Evolutionary conservation across 306 rosid species (phyloP).

Genomic region (Mimosa pudica): DNA sequence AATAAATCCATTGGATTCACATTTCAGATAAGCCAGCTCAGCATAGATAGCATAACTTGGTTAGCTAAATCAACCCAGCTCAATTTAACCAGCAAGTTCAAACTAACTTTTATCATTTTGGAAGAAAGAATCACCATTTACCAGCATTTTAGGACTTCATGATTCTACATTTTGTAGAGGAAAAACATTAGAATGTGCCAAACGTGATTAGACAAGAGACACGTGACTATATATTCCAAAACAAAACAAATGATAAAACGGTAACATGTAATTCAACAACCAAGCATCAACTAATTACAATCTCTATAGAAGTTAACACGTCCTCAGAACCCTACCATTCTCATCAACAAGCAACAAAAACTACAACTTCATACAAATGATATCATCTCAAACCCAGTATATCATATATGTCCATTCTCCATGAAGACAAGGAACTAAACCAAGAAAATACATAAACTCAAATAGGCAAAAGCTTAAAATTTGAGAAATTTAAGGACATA

Average conservation of each 20-base stretch:
- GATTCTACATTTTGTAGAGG: not conserved
- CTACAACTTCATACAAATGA: not conserved
- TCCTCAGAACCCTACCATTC: not conserved
- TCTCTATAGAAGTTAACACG: no score
- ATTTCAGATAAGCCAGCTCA: not conserved
- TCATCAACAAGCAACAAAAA: not conserved
- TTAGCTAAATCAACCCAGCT: not conserved
- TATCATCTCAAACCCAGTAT: conserved; percentile 1
- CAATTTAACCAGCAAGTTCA: conserved; percentile 4
- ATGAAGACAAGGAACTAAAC: not conserved
- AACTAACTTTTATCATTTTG: not conserved
- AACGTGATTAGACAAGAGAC: not conserved
- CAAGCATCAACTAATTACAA: not conserved
- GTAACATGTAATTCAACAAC: not conserved
- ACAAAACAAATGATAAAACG: not conserved
- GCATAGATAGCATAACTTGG: not conserved
- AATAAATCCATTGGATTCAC: not conserved
- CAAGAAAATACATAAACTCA: not conserved
- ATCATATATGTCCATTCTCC: conserved; percentile 2
- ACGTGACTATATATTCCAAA: not conserved
- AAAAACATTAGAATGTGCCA: not conserved
- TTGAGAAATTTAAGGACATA: not conserved
- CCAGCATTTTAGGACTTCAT: not conserved
- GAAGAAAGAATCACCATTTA: not conserved
- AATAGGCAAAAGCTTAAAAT: conserved; percentile 1